phyloP scores from a whole-genome alignment of 345 rosid genomes.

The Populus tremula region DNA sequence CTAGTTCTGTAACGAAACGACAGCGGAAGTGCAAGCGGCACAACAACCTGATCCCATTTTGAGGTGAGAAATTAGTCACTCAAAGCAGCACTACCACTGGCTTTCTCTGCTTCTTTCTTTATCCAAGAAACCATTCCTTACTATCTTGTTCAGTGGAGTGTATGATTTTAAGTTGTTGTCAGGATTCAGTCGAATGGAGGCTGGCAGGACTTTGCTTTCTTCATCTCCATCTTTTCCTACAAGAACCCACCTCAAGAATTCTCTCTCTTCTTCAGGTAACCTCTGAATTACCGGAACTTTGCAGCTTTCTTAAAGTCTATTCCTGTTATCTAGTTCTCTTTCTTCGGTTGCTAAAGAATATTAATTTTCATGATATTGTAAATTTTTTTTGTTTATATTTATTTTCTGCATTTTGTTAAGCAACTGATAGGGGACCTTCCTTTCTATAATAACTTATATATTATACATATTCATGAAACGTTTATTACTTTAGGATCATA shows the following conservation, averaged over 20 bases:
- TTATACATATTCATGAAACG: neutral
- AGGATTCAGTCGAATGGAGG: slow-evolving; percentile 50
- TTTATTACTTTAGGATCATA: neutral
- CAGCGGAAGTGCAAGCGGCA: neutral
- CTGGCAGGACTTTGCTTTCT: slow-evolving; percentile 57
- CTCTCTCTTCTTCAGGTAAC: slow-evolving; percentile 49
- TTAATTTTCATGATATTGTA: neutral
- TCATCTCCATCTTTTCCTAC: slow-evolving; percentile 59
- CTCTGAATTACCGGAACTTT: neutral
- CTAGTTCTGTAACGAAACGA: neutral
- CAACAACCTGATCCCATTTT: slow-evolving; percentile 24
- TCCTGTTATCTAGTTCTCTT: neutral
- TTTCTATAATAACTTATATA: neutral
- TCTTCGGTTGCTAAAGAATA: neutral
- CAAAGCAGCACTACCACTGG: neutral
- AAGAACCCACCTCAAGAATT: slow-evolving; percentile 47
- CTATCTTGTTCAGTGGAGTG: neutral
- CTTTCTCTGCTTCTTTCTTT: neutral
- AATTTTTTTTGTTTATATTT: neutral
- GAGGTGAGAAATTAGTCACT: slow-evolving; percentile 17
- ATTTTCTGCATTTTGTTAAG: neutral
- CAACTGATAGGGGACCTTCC: neutral
- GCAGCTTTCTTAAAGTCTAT: neutral
- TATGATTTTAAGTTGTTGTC: neutral
- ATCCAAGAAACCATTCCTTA: neutral